These are phyloP conservation scores for Lentinus tigrinus DNA, from an alignment of 768 basidiomycete species.

Conservation along the genomic window DNA sequence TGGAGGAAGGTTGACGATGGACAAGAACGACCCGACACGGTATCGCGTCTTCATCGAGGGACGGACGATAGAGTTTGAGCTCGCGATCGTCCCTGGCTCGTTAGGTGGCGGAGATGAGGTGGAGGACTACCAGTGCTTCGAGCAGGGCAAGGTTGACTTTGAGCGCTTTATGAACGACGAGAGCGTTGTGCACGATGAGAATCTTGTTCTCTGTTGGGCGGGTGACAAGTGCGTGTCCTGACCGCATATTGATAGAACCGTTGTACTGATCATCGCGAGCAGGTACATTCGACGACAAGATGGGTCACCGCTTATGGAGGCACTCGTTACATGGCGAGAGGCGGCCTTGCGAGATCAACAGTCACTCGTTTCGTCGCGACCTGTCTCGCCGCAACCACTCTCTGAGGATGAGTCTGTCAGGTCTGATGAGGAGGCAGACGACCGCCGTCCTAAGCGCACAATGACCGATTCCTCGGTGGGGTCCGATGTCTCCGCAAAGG, in stretches of 20 bases:
- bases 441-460: conserved; percentile 4
- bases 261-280: too few species aligned
- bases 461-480: conserved; percentile 3
- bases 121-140: conserved; percentile 56
- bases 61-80: conserved; percentile 62
- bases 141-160: conserved; percentile 62
- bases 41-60: conserved; percentile 68
- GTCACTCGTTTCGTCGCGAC: conserved; percentile 29
- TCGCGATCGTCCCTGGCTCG: conserved; percentile 52
- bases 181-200: conserved; percentile 54
- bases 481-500: neutral
- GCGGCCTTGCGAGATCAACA: conserved; percentile 30
- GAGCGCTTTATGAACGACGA: conserved; percentile 65
- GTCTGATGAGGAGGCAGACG: conserved; percentile 22
- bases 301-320: conserved; percentile 71
- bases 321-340: conserved; percentile 69
- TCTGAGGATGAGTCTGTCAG: conserved; percentile 33
- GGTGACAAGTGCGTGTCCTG: conserved; percentile 56
- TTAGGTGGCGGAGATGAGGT: conserved; percentile 41
- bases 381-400: conserved; percentile 35
- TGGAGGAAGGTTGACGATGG: conserved; percentile 57
- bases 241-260: too few species aligned
- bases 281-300: conserved; percentile 81
- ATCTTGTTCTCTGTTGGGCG: conserved; percentile 75
- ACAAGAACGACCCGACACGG: conserved; percentile 56